phyloP scores from a whole-genome alignment of 306 rosid genomes.

The Lathyrus oleraceus region DNA sequence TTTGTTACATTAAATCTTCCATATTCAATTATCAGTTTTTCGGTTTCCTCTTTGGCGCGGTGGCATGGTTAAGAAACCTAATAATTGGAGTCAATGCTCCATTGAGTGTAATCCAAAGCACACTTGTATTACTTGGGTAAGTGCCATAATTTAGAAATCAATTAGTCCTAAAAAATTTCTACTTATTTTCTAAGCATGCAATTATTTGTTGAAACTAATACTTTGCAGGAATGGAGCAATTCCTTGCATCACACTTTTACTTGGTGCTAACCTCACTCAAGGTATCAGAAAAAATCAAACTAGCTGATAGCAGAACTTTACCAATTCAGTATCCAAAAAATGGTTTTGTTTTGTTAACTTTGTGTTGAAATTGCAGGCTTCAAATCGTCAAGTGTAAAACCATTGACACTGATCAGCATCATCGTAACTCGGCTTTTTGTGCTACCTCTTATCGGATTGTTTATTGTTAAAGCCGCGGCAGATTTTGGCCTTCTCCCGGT shows the following conservation, averaged over 20 bases:
- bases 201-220: constrained; percentile 26
- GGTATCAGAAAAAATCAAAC: constrained; percentile 41
- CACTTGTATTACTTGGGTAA: constrained; percentile 70
- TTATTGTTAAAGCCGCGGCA: constrained; percentile 56
- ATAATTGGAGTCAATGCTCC: constrained; percentile 72
- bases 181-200: neutral
- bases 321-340: neutral
- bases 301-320: neutral
- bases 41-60: constrained; percentile 72
- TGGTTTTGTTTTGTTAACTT: constrained; percentile 20
- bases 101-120: constrained; percentile 62
- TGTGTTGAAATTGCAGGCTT: constrained; percentile 47
- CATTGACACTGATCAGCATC: constrained; percentile 44
- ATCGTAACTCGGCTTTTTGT: constrained; percentile 42
- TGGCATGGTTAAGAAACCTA: constrained; percentile 59
- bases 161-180: neutral
- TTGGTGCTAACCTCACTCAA: constrained; percentile 86
- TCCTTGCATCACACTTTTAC: constrained; percentile 83
- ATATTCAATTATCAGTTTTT: constrained; percentile 53
- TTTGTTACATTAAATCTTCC: neutral
- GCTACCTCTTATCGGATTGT: constrained; percentile 65
- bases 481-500: constrained; percentile 57
- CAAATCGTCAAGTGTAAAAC: constrained; percentile 54
- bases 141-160: neutral
- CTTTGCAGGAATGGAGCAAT: constrained; percentile 71